phyloP scores from a whole-genome alignment of 345 rosid species.

The Brassica carinata region DNA sequence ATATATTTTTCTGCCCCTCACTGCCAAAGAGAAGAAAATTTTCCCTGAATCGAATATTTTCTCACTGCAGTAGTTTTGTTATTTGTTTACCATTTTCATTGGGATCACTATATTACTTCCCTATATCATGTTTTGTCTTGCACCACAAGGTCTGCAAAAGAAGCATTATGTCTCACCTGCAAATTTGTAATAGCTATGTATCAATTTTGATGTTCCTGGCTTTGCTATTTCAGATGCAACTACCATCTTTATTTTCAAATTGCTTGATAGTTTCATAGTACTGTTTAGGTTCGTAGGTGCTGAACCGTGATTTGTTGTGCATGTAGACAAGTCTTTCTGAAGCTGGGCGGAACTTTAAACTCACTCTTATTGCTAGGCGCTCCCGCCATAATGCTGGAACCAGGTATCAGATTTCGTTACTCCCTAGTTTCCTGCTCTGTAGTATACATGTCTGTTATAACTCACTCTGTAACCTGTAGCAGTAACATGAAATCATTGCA shows the following conservation, averaged over 20 bases:
- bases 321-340: not conserved
- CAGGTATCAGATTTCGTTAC: not conserved
- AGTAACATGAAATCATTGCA: not conserved
- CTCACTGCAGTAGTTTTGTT: not conserved
- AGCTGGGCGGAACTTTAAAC: not conserved
- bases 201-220: not conserved
- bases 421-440: not conserved
- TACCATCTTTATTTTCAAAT: not conserved
- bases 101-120: not conserved
- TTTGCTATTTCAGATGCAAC: not conserved
- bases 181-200: not conserved
- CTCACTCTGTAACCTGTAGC: not conserved
- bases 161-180: not conserved
- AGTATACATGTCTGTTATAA: not conserved
- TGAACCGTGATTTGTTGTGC: not conserved
- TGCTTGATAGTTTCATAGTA: not conserved
- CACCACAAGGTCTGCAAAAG: not conserved
- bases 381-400: slow-evolving; percentile 1
- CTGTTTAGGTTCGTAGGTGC: not conserved
- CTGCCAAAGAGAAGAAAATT: not conserved
- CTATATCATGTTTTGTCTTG: not conserved
- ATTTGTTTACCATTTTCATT: not conserved
- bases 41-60: not conserved
- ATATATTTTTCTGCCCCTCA: slow-evolving; percentile 24
- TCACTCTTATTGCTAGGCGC: slow-evolving; percentile 2